Percentiles rank a stretch among this genome's conserved stretches.
These are phyloP conservation scores for Penicillium sp. DNA, from an alignment of 2,329 filamentous ascomycete genomes.

Conservation along the genomic window DNA sequence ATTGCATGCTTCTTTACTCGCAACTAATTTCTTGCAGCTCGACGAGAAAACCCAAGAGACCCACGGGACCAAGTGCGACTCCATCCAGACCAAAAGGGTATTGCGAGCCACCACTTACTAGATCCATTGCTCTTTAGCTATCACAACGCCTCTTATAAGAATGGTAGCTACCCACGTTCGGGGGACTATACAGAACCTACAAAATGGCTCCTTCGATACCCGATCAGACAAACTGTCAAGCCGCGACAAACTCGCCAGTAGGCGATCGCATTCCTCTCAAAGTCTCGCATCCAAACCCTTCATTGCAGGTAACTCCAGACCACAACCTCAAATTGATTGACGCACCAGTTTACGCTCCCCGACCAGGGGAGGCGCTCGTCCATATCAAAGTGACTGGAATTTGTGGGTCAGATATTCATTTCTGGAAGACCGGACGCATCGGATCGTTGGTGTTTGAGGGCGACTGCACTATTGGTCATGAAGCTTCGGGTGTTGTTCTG, in stretches of 20 bases:
- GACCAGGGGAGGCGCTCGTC: slow-evolving; percentile 56
- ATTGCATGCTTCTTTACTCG: too few relatives aligned
- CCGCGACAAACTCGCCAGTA: slow-evolving; percentile 6
- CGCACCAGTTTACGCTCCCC: slow-evolving; percentile 57
- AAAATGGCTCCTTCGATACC: slow-evolving; percentile 18
- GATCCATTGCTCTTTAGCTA: not conserved
- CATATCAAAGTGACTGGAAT: slow-evolving; percentile 65
- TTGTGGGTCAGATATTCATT: slow-evolving; percentile 68
- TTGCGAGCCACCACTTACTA: slow-evolving; percentile 3
- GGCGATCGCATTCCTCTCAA: slow-evolving; percentile 9
- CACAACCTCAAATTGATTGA: slow-evolving; percentile 58
- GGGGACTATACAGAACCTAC: not conserved
- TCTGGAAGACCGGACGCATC: slow-evolving; percentile 65
- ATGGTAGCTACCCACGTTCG: not conserved
- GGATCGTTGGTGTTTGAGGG: slow-evolving; percentile 62
- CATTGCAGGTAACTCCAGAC: slow-evolving; percentile 60
- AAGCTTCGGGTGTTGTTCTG: slow-evolving; percentile 62
- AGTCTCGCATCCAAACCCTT: slow-evolving; percentile 49
- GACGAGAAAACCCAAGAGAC: not conserved
- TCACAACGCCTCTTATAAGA: not conserved
- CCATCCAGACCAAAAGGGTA: not conserved
- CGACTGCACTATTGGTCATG: slow-evolving; percentile 65
- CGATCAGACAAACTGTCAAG: slow-evolving; percentile 7
- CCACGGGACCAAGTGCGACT: not conserved
- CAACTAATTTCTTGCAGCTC: too few relatives aligned